A percentile compares a stretch with the other conserved stretches of the same genome.
Evolutionary conservation across 2,329 filamentous ascomycete species (phyloP).

Genomic region (Xylaria arbuscula): DNA sequence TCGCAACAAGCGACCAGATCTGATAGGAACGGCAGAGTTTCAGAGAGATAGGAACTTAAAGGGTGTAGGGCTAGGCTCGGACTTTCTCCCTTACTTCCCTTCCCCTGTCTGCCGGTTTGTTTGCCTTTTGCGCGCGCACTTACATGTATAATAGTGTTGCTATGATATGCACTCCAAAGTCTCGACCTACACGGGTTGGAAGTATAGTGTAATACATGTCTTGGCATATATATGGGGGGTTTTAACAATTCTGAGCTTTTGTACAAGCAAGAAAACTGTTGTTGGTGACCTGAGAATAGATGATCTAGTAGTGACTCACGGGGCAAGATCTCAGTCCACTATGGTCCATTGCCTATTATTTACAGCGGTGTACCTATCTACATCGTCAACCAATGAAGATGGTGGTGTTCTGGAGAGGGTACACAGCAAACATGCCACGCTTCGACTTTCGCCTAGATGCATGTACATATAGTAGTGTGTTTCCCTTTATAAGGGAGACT

Average conservation of each 20-base stretch:
- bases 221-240: neutral
- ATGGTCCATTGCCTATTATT: neutral
- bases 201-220: neutral
- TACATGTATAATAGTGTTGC: neutral
- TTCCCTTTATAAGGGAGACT: neutral
- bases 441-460: conserved; percentile 18
- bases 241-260: neutral
- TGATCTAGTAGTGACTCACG: conserved; percentile 7
- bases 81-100: conserved; percentile 6
- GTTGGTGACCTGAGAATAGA: conserved; percentile 10
- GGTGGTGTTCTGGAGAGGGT: conserved; percentile 7
- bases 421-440: conserved; percentile 17
- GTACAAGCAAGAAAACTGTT: neutral
- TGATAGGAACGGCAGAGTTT: neutral
- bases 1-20: conserved; percentile 7
- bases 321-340: conserved; percentile 10
- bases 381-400: neutral
- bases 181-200: neutral
- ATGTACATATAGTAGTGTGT: conserved; percentile 1
- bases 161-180: neutral
- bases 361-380: conserved; percentile 24
- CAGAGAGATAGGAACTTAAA: conserved; percentile 4
- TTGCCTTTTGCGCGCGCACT: neutral
- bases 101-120: neutral
- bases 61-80: conserved; percentile 2